These are phyloP conservation scores for Termitomyces sp. DNA, from an alignment of 768 basidiomycete species.

Conservation along the genomic window DNA sequence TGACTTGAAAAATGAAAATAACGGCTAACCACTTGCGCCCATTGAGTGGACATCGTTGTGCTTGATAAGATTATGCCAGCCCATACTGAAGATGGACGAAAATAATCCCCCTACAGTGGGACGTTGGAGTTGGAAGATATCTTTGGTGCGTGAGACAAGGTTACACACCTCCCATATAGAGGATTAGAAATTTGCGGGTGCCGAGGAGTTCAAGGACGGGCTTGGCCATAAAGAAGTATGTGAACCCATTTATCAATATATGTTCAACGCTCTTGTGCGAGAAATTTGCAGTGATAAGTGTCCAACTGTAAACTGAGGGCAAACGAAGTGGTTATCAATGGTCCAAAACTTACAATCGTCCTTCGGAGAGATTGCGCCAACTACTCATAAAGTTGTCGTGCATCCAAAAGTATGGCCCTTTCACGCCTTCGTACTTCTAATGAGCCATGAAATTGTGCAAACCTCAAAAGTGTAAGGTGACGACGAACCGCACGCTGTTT, in stretches of 20 bases:
- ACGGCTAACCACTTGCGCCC: constrained; percentile 69
- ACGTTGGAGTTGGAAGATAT: background rate
- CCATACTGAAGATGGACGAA: constrained; percentile 44
- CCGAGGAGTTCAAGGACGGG: constrained; percentile 60
- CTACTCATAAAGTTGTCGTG: constrained; percentile 57
- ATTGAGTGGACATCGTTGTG: constrained; percentile 36
- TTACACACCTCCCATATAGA: constrained; percentile 68
- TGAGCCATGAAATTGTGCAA: background rate
- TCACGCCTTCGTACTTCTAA: constrained; percentile 37
- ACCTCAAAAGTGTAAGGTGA: background rate
- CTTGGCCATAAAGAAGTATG: constrained; percentile 73
- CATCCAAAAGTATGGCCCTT: constrained; percentile 42
- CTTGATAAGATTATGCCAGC: constrained; percentile 40
- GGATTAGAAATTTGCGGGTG: constrained; percentile 55
- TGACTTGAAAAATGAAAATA: background rate
- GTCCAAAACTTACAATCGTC: constrained; percentile 52
- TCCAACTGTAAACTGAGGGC: constrained; percentile 51
- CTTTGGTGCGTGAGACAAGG: background rate
- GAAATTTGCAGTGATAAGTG: constrained; percentile 64
- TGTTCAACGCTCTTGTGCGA: constrained; percentile 61
- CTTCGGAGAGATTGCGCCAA: constrained; percentile 53
- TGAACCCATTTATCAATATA: constrained; percentile 72
- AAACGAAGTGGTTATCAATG: background rate
- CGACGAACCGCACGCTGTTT: constrained; percentile 28
- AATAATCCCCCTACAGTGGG: constrained; percentile 49